phyloP scores from a whole-genome alignment of 306 rosid species.

The Psophocarpus tetragonolobus region DNA sequence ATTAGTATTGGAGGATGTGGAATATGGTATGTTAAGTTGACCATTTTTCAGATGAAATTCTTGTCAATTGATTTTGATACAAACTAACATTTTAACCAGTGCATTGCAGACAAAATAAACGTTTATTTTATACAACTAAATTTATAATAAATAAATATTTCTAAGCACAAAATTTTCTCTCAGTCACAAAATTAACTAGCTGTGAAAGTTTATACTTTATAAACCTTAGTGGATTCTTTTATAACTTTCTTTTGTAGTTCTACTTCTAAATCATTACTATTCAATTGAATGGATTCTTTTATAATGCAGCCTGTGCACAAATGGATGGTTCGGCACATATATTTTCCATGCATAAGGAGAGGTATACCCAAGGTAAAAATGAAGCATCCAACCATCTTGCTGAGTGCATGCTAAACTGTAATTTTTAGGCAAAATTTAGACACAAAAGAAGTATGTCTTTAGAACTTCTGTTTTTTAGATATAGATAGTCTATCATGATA shows the following conservation, averaged over 20 bases:
- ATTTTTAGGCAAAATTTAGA: slow-evolving; percentile 16
- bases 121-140: too few species aligned
- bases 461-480: slow-evolving; percentile 16
- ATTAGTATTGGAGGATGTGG: slow-evolving; percentile 99
- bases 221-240: too few species aligned
- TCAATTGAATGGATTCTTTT: slow-evolving; percentile 33
- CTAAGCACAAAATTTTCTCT: too few species aligned
- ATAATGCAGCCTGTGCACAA: slow-evolving; percentile 89
- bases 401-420: slow-evolving; percentile 10
- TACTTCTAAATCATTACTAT: slow-evolving; percentile 13
- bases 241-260: background rate
- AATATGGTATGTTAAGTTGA: slow-evolving; percentile 74
- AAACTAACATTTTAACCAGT: too few species aligned
- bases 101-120: too few species aligned
- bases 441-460: slow-evolving; percentile 2
- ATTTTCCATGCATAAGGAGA: slow-evolving; percentile 76
- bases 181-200: too few species aligned
- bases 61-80: background rate
- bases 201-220: too few species aligned
- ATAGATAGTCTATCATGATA: slow-evolving; percentile 6
- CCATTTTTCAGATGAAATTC: background rate
- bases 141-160: too few species aligned
- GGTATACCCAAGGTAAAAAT: slow-evolving; percentile 80
- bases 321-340: slow-evolving; percentile 97
- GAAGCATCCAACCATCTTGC: background rate